These are phyloP conservation scores for Trametes pubescens DNA, from an alignment of 1,284 basidiomycete species.

Conservation along the genomic window DNA sequence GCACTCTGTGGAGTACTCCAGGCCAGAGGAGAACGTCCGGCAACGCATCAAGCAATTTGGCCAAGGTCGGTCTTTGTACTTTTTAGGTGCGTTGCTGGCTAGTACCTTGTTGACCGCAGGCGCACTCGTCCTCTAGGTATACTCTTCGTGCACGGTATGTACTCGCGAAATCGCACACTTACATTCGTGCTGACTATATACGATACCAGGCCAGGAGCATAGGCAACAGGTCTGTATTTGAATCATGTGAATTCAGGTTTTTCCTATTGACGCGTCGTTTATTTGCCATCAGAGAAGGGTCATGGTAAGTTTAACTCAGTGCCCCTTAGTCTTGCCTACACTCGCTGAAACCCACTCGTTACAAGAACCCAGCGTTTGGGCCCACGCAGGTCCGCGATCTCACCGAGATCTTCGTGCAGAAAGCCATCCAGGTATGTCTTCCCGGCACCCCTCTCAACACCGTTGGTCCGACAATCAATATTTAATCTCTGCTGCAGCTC, in stretches of 20 bases:
- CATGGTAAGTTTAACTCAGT: slow-evolving; percentile 17
- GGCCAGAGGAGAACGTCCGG: slow-evolving; percentile 36
- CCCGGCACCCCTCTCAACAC: too few species aligned
- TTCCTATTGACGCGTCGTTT: neutral
- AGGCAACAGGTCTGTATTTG: slow-evolving; percentile 19
- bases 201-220: slow-evolving; percentile 22
- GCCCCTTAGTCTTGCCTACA: too few species aligned
- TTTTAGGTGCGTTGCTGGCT: too few species aligned
- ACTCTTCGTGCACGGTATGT: slow-evolving; percentile 17
- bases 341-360: too few species aligned
- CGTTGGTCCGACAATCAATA: too few species aligned
- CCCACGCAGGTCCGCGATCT: slow-evolving; percentile 61
- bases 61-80: slow-evolving; percentile 38
- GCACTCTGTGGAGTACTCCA: slow-evolving; percentile 44
- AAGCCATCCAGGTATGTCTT: slow-evolving; percentile 54
- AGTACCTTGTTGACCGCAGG: neutral
- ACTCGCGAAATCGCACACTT: accelerated
- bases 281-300: slow-evolving; percentile 15
- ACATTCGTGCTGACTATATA: too few species aligned
- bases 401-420: slow-evolving; percentile 63
- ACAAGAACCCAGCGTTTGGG: slow-evolving; percentile 67
- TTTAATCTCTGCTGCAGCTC: slow-evolving; percentile 37
- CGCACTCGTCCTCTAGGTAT: neutral
- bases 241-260: neutral
- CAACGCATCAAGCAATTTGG: slow-evolving; percentile 39